A percentile compares a stretch with the other conserved stretches of the same genome.
phyloP scores from a whole-genome alignment of 1,284 basidiomycete genomes.

The Trichosporon coremiiforme region DNA sequence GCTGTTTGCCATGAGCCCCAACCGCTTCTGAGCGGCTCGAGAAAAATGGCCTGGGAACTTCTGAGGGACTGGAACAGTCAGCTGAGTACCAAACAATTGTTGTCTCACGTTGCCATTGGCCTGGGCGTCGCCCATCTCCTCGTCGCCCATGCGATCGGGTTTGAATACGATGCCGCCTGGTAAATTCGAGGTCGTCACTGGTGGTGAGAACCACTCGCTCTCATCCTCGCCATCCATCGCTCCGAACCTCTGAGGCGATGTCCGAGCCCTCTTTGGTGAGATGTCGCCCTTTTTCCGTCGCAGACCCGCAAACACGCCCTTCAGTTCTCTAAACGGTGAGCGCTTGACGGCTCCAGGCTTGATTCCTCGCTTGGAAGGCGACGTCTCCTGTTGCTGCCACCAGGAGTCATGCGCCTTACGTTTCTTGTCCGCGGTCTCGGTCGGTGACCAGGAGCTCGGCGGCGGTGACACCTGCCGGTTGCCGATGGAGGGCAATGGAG shows the following conservation, averaged over 20 bases:
- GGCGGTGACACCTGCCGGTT: constrained; percentile 30
- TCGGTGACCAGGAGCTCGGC: constrained; percentile 34
- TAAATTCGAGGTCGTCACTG: constrained; percentile 11
- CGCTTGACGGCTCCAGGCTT: constrained; percentile 24
- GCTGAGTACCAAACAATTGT: background rate
- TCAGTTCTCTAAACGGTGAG: constrained; percentile 50
- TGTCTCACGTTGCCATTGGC: constrained; percentile 13
- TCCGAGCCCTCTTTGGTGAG: background rate
- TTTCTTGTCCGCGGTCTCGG: constrained; percentile 35
- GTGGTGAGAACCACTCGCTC: constrained; percentile 26
- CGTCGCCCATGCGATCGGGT: constrained; percentile 47
- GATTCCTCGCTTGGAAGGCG: background rate
- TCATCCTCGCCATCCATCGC: constrained; percentile 23
- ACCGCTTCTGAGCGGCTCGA: constrained; percentile 22
- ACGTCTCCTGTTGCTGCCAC: constrained; percentile 25
- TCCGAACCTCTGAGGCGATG: background rate
- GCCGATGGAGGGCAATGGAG: constrained; percentile 32
- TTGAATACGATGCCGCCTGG: constrained; percentile 45
- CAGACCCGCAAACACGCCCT: constrained; percentile 44
- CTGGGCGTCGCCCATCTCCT: constrained; percentile 46
- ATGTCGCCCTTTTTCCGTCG: constrained; percentile 42
- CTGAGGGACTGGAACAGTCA: constrained; percentile 13
- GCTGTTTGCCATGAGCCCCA: constrained; percentile 50
- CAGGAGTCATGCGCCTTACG: constrained; percentile 25
- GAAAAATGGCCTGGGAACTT: constrained; percentile 8